Evolutionary conservation across 2,329 filamentous ascomycete species (phyloP).

Genomic region (Monosporascus sp.): DNA sequence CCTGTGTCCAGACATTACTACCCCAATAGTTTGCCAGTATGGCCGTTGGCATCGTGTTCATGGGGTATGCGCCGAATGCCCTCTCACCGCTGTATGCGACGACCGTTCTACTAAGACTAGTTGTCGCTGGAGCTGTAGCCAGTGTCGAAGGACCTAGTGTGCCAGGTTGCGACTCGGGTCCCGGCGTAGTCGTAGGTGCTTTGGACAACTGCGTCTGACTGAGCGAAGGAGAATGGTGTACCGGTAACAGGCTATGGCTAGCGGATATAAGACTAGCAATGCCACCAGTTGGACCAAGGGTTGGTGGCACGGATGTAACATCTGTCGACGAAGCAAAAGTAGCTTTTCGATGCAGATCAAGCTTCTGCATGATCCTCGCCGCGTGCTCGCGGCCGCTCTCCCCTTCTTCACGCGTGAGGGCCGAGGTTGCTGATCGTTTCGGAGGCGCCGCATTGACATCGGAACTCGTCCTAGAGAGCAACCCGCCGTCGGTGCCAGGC

Average conservation of each 20-base stretch:
- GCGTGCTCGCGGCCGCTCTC: slow-evolving; percentile 77
- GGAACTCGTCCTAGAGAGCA: slow-evolving; percentile 61
- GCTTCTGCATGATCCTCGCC: slow-evolving; percentile 83
- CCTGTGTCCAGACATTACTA: slow-evolving; percentile 64
- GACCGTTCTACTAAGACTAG: slow-evolving; percentile 79
- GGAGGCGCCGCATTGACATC: slow-evolving; percentile 52
- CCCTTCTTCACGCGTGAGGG: slow-evolving; percentile 56
- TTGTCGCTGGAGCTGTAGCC: slow-evolving; percentile 75
- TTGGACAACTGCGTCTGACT: slow-evolving; percentile 14
- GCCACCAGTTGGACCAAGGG: slow-evolving; percentile 46
- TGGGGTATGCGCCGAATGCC: slow-evolving; percentile 57
- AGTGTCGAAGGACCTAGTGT: slow-evolving; percentile 77
- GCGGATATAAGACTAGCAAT: slow-evolving; percentile 83
- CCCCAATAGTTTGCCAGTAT: slow-evolving; percentile 95
- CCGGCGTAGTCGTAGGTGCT: slow-evolving; percentile 17
- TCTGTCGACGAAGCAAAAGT: slow-evolving; percentile 47
- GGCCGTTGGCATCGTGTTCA: slow-evolving; percentile 72
- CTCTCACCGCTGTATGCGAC: slow-evolving; percentile 76
- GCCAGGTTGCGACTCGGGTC: slow-evolving; percentile 45
- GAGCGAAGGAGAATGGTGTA: slow-evolving; percentile 33
- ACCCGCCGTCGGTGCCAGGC: slow-evolving; percentile 51
- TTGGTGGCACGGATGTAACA: slow-evolving; percentile 30
- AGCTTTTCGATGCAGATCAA: slow-evolving; percentile 81
- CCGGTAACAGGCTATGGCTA: slow-evolving; percentile 72
- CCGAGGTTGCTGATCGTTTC: slow-evolving; percentile 51